Conservation (phyloP, 257 asterid genomes). For the Buddleja alternifolia region DNA sequence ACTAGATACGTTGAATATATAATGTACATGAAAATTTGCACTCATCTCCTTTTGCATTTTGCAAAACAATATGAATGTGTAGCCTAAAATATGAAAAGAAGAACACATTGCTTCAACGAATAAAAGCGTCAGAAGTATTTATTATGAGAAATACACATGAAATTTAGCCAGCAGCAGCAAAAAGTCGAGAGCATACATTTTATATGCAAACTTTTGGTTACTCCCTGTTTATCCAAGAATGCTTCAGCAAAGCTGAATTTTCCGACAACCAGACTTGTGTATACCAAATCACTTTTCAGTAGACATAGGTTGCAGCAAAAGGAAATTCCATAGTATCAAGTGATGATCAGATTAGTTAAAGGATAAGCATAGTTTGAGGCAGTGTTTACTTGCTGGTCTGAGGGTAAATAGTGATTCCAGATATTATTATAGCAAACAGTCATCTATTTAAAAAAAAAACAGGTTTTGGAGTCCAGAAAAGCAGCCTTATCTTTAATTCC, state of each 20-base stretch:
- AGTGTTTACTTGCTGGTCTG: neutral
- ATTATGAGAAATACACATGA: neutral
- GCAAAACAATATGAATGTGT: too few species aligned
- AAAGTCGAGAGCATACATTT: constrained; percentile 2
- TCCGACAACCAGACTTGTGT: neutral
- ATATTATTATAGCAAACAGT: too few species aligned
- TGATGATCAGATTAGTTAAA: neutral
- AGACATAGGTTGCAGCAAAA: neutral
- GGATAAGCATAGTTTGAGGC: neutral
- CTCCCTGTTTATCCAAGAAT: neutral
- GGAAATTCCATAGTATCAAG: neutral
- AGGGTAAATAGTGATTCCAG: neutral
- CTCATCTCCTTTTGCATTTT: too few species aligned
- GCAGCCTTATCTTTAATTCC: neutral
- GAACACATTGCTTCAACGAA: neutral
- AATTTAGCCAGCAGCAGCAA: constrained; percentile 1
- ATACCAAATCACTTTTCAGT: neutral
- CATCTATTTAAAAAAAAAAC: too few species aligned
- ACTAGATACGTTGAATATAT: too few species aligned
- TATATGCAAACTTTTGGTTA: neutral
- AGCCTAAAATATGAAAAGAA: constrained; percentile 5
- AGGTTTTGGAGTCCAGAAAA: neutral
- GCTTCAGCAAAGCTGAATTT: neutral
- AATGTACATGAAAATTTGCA: too few species aligned
- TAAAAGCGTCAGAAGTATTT: neutral